Evolutionary conservation across 2,329 filamentous ascomycete species (phyloP).

Genomic region (Curvularia sp.): DNA sequence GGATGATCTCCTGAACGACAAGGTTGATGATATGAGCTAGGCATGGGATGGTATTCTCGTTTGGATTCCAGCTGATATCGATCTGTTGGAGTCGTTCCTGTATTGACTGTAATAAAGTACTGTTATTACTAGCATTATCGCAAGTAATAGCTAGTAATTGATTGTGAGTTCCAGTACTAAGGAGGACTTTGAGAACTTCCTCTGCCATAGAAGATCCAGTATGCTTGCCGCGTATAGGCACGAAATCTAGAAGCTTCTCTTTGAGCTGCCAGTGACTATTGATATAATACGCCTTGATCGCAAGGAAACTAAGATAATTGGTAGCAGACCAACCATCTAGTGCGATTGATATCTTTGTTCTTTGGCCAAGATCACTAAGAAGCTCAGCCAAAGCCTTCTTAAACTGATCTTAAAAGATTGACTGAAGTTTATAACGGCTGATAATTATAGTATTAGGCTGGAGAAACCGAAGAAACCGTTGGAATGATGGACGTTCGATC

Average conservation of each 20-base stretch:
- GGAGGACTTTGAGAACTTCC: background rate
- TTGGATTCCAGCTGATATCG: background rate
- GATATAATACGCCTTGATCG: conserved; percentile 15
- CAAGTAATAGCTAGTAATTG: background rate
- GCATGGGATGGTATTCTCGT: conserved; percentile 8
- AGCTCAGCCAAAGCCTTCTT: background rate
- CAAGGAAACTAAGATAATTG: conserved; percentile 16
- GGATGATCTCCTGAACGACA: conserved; percentile 5
- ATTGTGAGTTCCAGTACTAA: background rate
- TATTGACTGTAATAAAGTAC: background rate
- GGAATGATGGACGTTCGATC: conserved; percentile 7
- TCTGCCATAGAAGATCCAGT: conserved; percentile 1
- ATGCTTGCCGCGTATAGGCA: conserved; percentile 3
- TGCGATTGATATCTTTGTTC: conserved; percentile 8
- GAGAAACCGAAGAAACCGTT: conserved; percentile 11
- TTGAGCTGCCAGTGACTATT: conserved; percentile 4
- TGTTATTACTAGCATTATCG: conserved; percentile 5
- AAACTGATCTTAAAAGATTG: conserved; percentile 4
- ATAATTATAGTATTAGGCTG: conserved; percentile 8
- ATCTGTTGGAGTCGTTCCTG: background rate
- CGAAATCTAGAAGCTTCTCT: conserved; percentile 14
- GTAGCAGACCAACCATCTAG: conserved; percentile 10
- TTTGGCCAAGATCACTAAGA: background rate
- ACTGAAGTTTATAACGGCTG: conserved; percentile 14
- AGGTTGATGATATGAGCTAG: conserved; percentile 14